These are phyloP conservation scores for Aureobasidium sp. DNA, from an alignment of 2,329 filamentous ascomycete genomes.

Conservation along the genomic window DNA sequence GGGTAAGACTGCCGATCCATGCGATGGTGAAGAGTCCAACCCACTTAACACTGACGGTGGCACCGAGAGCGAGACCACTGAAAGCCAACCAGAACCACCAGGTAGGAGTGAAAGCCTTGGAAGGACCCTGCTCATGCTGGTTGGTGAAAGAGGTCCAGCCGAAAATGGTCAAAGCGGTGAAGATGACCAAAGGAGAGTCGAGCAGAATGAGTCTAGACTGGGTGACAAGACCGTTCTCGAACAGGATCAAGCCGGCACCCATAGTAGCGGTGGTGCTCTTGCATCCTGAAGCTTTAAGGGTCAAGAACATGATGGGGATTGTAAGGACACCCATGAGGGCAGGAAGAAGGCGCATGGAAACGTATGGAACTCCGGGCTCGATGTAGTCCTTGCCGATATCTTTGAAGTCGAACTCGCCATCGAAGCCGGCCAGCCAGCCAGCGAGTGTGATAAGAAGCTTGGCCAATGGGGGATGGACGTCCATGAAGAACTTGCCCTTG, in stretches of 20 bases:
- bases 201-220: conserved; percentile 93
- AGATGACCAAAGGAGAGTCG: conserved; percentile 88
- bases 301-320: conserved; percentile 89
- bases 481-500: conserved; percentile 99
- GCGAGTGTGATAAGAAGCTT: conserved; percentile 95
- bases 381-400: conserved; percentile 99
- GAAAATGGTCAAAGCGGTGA: conserved; percentile 84
- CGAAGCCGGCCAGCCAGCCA: conserved; percentile 89
- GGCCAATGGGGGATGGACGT: conserved; percentile 94
- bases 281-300: conserved; percentile 82
- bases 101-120: conserved; percentile 73
- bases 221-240: conserved; percentile 92
- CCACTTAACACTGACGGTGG: conserved; percentile 96
- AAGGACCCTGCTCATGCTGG: conserved; percentile 86
- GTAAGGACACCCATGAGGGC: conserved; percentile 82
- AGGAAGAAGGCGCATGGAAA: conserved; percentile 91
- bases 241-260: conserved; percentile 80
- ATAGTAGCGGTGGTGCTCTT: conserved; percentile 75
- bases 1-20: conserved; percentile 87
- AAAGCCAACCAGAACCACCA: conserved; percentile 98
- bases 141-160: conserved; percentile 92
- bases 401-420: conserved; percentile 97
- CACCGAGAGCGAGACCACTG: conserved; percentile 78
- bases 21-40: conserved; percentile 97
- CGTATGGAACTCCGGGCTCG: conserved; percentile 89